Evolutionary conservation across 1,139 yeast species (phyloP), one percentile per base, ranked within the genome.

Genomic region (Candida freyschussii): DNA sequence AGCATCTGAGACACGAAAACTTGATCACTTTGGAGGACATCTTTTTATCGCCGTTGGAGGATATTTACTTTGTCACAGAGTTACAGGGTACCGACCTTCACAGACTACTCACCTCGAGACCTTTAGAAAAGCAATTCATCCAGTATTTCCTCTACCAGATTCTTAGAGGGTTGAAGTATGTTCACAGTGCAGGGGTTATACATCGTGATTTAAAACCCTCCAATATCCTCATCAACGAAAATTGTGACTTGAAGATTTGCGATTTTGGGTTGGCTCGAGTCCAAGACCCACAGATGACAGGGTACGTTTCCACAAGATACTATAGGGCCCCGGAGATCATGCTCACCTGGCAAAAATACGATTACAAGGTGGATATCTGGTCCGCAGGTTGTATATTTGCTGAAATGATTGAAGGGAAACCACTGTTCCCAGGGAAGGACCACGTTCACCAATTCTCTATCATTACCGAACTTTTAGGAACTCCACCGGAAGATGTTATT

Each of bases 301-400:
- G 98, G 20, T 91, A 91, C 59, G 98, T 91, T 13, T 82, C 95
- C 13, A 91, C 99, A 4, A 66, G 99, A 52, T 93, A 91, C 68
- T 91, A 91, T 60, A 73, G 99, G 47, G 99, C 98, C 0, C 99
- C 98, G 2, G 99, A 91, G 61, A 91, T 91, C 60, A 91, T 91
- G 99, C 72, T 91, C 48, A 89, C 97, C 17, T 91, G 99, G 99
- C 99, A 91, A 60, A 89, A 93, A 60, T 91, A 91, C 63, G 97
- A 91, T 56, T 82, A 87, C n/a, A 97, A 91, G 62, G 98, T 93
- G 25, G 99, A 91, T 59, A 83, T 91, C 52, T 91, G 99, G 99
- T 83, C 95, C 13, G 96, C 95, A n/a, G 99, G 97, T 13, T 91
- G 99, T 63, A 91, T 91, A 44, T 84, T 91, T 55, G 95, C 97